Conservation (phyloP, 768 basidiomycete species). For the Phylloporus rhodoxanthus region DNA sequence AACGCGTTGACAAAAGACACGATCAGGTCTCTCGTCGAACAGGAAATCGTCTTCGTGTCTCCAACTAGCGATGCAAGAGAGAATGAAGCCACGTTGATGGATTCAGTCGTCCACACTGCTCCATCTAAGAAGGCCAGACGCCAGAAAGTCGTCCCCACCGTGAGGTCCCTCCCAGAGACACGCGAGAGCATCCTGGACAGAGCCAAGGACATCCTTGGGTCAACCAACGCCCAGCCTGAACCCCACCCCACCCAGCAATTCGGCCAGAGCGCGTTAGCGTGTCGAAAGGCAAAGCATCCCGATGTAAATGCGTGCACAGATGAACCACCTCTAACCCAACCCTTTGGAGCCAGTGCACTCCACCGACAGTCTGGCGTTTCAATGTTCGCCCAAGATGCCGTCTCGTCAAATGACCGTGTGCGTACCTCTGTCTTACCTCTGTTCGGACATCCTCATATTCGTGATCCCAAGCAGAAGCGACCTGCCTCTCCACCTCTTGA, state of each 20-base stretch:
- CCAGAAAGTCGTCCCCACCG: slow-evolving; percentile 34
- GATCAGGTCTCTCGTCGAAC: slow-evolving; percentile 44
- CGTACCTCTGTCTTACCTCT: background rate
- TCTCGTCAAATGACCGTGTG: slow-evolving; percentile 5
- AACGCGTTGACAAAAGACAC: slow-evolving; percentile 49
- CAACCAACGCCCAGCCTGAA: background rate
- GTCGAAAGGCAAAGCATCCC: slow-evolving; percentile 1
- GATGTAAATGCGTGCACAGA: background rate
- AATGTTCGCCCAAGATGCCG: slow-evolving; percentile 18
- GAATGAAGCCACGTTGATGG: slow-evolving; percentile 42
- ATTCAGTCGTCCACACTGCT: slow-evolving; percentile 45
- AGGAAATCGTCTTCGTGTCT: slow-evolving; percentile 35
- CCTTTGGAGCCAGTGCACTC: slow-evolving; percentile 35
- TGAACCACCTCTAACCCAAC: slow-evolving; percentile 32
- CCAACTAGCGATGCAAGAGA: background rate
- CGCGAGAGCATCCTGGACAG: slow-evolving; percentile 38
- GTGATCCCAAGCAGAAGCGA: slow-evolving; percentile 11
- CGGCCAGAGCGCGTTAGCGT: slow-evolving; percentile 27
- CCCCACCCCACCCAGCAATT: slow-evolving; percentile 31
- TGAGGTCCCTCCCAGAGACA: slow-evolving; percentile 43
- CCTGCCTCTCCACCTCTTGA: slow-evolving; percentile 6
- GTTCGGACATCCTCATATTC: background rate
- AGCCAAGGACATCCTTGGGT: slow-evolving; percentile 33
- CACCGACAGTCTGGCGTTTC: slow-evolving; percentile 2
- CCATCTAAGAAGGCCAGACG: slow-evolving; percentile 43